Base-by-base conservation (phyloP, 2,329 filamentous ascomycete genomes). In the Botrytis fabae region DNA sequence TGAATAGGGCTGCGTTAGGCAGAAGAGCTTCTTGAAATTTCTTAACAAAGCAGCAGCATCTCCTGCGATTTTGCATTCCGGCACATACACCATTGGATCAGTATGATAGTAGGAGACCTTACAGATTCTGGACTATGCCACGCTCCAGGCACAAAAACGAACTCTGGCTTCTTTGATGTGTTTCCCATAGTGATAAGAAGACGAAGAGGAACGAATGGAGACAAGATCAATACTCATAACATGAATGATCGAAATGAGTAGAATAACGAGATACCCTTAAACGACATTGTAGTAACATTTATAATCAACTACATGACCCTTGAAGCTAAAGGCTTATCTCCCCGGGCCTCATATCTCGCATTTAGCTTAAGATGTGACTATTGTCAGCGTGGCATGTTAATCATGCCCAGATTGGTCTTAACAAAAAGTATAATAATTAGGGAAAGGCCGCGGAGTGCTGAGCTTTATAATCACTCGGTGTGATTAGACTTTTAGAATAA, bases 101-200 rank as follows among this genome's bases (percentile, higher is more conserved):
- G n/a, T 16, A 7, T 54, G 22, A 25, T 2, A 32, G 12, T 18
- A 69, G 25, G 16, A 54, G 22, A 40, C 7, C 69, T 66, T 73
- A 78, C 79, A n/a, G 69, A 69, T n/a, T 75, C 73, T 14, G 75
- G 75, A 40, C 61, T 32, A 69, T 78, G 76, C 75, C 75, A 78
- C 2, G 77, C 77, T 3, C 78, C 78, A 6, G 78, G 77, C 9
- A 80, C 77, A 35, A 79, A 59, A 63, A 80, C 71, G 46, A 79
- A 78, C 20, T 77, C 76, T 46, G 77, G 75, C 59, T 78, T 78
- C 35, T 35, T 60, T 16, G 40, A 40, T 35, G 4, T 57, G 32
- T 16, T 42, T 57, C 6, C n/a, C 62, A 57, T 57, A 8, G 46
- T 42, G 60, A 66, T 28, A 14, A 1, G 20, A 54, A 54, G n/a